These are phyloP conservation scores for Phylloboletellus chloephorus DNA, from an alignment of 1,284 basidiomycete genomes.

Conservation along the genomic window DNA sequence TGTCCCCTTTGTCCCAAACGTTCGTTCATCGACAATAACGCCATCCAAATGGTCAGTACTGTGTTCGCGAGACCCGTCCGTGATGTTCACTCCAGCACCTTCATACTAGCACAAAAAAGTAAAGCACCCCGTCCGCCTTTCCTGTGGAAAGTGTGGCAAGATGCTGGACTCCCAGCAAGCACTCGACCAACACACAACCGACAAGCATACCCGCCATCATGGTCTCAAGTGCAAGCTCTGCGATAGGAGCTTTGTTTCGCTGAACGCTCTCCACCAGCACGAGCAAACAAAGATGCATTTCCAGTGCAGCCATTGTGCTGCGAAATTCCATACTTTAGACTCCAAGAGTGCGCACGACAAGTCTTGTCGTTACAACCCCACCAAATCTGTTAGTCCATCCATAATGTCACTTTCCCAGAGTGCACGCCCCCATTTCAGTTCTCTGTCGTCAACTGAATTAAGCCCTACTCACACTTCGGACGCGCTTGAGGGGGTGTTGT, in stretches of 20 bases:
- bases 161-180: constrained; percentile 2
- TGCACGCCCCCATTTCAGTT: background rate
- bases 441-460: background rate
- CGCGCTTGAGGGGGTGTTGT: background rate
- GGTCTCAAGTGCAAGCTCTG: constrained; percentile 14
- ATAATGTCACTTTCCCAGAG: no score
- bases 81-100: constrained; percentile 1
- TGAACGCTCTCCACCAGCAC: constrained; percentile 9
- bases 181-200: constrained; percentile 13
- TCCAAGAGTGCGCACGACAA: constrained; percentile 11
- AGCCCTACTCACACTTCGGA: background rate
- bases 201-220: no score
- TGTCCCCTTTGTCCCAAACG: constrained; percentile 19
- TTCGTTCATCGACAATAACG: constrained; percentile 10
- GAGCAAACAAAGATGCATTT: constrained; percentile 5
- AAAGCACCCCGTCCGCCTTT: constrained; percentile 10
- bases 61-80: background rate
- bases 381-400: background rate
- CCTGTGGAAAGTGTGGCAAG: constrained; percentile 15
- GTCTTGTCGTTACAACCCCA: constrained; percentile 5
- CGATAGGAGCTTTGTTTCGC: constrained; percentile 2
- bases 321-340: background rate
- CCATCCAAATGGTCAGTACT: constrained; percentile 18
- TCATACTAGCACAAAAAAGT: constrained; percentile 16
- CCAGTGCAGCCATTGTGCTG: constrained; percentile 17